These are phyloP conservation scores for Colletotrichum horii DNA, from an alignment of 2,329 filamentous ascomycete species.

Conservation along the genomic window DNA sequence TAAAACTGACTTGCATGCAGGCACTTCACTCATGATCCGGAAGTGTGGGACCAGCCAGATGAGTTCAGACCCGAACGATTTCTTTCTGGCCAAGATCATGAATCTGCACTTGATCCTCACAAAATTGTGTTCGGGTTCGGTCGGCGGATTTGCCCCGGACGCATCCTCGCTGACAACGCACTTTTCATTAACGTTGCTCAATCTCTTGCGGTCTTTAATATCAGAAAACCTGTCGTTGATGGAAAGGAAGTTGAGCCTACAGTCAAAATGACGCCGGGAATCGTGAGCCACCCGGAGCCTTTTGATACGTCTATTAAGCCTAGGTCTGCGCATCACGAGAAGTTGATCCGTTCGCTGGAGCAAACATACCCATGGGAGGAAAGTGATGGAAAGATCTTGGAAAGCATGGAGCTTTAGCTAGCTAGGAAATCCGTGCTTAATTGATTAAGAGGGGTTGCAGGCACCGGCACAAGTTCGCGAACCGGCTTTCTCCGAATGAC, in stretches of 20 bases:
- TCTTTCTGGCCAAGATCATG: conserved; percentile 21
- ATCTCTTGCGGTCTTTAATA: conserved; percentile 49
- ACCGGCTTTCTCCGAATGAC: background rate
- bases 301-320: conserved; percentile 15
- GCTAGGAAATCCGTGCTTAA: background rate
- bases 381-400: conserved; percentile 5
- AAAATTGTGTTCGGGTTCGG: conserved; percentile 25
- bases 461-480: background rate
- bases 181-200: conserved; percentile 39
- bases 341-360: conserved; percentile 16
- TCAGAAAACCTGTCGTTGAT: conserved; percentile 37
- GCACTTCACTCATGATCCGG: conserved; percentile 61
- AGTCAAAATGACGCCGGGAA: background rate
- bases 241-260: conserved; percentile 37
- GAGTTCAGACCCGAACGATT: conserved; percentile 39
- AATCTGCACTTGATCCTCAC: conserved; percentile 21
- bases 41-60: conserved; percentile 58
- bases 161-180: conserved; percentile 23
- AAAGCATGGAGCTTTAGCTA: background rate
- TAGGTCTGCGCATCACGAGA: conserved; percentile 9
- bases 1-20: background rate
- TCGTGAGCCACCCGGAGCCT: conserved; percentile 16
- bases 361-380: conserved; percentile 17
- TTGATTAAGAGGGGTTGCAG: no score
- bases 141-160: conserved; percentile 25